These are phyloP conservation scores for Exophiala calicioides DNA, from an alignment of 2,329 filamentous ascomycete genomes.

Conservation along the genomic window DNA sequence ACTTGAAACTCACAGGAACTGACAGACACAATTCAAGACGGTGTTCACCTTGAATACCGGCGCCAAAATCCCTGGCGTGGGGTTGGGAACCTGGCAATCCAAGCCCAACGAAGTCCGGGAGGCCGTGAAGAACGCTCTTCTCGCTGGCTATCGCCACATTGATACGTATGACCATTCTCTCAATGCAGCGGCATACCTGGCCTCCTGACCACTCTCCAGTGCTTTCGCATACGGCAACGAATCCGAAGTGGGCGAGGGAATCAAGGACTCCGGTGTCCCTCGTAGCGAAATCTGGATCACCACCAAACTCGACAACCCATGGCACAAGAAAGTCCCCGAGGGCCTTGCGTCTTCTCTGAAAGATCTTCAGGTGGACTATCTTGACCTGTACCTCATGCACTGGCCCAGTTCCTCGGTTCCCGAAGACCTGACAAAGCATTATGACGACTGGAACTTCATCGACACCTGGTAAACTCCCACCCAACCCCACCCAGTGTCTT, in stretches of 20 bases:
- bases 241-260: conserved; percentile 65
- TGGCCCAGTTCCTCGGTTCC: conserved; percentile 37
- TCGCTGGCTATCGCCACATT: conserved; percentile 71
- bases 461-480: conserved; percentile 63
- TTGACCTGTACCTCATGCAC: conserved; percentile 72
- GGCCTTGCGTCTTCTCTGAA: conserved; percentile 64
- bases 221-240: conserved; percentile 79
- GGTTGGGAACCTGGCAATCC: conserved; percentile 79
- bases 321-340: conserved; percentile 65
- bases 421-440: conserved; percentile 57
- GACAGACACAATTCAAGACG: conserved; percentile 19
- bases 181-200: neutral
- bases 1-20: neutral
- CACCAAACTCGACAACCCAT: conserved; percentile 80
- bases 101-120: conserved; percentile 66
- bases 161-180: conserved; percentile 53
- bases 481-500: neutral
- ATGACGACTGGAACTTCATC: conserved; percentile 77
- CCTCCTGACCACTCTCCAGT: conserved; percentile 24
- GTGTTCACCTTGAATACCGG: conserved; percentile 43
- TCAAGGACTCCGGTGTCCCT: conserved; percentile 64
- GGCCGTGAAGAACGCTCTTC: conserved; percentile 70
- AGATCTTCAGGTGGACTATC: conserved; percentile 63
- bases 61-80: conserved; percentile 58
- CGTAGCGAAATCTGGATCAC: conserved; percentile 70